These are phyloP conservation scores for Pseudopithomyces chartarum DNA, from an alignment of 2,329 filamentous ascomycete species.

Conservation along the genomic window DNA sequence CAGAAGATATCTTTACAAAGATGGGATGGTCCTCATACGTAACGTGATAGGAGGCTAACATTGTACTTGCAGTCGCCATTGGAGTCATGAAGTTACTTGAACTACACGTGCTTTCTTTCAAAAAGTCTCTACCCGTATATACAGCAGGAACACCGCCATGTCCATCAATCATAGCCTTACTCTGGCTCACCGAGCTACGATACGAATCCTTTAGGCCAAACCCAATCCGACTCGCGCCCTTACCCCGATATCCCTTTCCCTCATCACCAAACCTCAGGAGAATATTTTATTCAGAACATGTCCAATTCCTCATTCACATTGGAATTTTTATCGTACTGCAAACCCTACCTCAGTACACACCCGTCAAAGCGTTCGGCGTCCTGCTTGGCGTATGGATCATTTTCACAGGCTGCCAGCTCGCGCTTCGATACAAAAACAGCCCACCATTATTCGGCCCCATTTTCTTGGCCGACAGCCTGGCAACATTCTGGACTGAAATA, in stretches of 20 bases:
- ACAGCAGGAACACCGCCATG: slow-evolving; percentile 20
- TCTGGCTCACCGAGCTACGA: slow-evolving; percentile 48
- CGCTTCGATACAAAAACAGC: slow-evolving; percentile 45
- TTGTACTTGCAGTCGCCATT: slow-evolving; percentile 35
- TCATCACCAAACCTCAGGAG: slow-evolving; percentile 40
- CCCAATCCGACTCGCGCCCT: slow-evolving; percentile 36
- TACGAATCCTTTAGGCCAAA: slow-evolving; percentile 53
- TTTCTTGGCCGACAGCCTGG: slow-evolving; percentile 41
- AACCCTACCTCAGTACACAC: slow-evolving; percentile 42
- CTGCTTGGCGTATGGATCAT: slow-evolving; percentile 48
- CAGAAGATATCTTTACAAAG: not conserved
- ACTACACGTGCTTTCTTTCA: slow-evolving; percentile 46
- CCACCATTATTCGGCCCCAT: slow-evolving; percentile 47
- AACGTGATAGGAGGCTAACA: not conserved
- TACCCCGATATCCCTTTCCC: slow-evolving; percentile 42
- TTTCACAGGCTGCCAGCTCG: slow-evolving; percentile 47
- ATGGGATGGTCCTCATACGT: not conserved
- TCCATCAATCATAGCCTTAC: slow-evolving; percentile 22
- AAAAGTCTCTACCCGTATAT: slow-evolving; percentile 41
- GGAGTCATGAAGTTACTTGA: slow-evolving; percentile 50
- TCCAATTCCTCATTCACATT: slow-evolving; percentile 44
- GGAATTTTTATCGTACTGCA: slow-evolving; percentile 42
- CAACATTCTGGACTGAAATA: slow-evolving; percentile 45
- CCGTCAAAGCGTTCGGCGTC: slow-evolving; percentile 46
- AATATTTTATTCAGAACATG: slow-evolving; percentile 43